Percentiles rank a stretch among this genome's conserved stretches.
phyloP scores from a whole-genome alignment of 2,329 filamentous ascomycete genomes.

The Colletotrichum agaves region DNA sequence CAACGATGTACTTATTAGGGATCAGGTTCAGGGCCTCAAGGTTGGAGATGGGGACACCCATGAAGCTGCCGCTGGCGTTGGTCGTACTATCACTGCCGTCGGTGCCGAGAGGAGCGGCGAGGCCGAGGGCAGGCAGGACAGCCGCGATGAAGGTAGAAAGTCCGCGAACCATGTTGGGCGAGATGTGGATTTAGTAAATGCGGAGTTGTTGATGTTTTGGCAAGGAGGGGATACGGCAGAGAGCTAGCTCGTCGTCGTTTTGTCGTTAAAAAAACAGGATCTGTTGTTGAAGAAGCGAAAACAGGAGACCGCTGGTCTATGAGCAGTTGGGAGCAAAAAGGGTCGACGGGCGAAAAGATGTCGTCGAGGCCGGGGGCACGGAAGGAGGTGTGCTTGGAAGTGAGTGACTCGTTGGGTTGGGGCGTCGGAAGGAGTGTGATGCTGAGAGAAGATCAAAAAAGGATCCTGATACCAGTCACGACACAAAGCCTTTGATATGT shows the following conservation, averaged over 20 bases:
- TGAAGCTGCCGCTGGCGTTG: slow-evolving; percentile 43
- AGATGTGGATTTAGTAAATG: slow-evolving; percentile 18
- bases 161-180: slow-evolving; percentile 41
- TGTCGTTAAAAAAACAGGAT: slow-evolving; percentile 13
- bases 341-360: slow-evolving; percentile 23
- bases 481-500: slow-evolving; percentile 30
- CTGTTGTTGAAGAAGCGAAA: slow-evolving; percentile 28
- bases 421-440: slow-evolving; percentile 26
- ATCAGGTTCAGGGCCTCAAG: slow-evolving; percentile 59
- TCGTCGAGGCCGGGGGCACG: slow-evolving; percentile 26
- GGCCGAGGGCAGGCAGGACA: slow-evolving; percentile 38
- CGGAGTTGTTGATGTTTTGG: slow-evolving; percentile 19
- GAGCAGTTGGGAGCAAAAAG: not conserved
- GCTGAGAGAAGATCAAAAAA: slow-evolving; percentile 23
- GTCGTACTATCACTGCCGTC: slow-evolving; percentile 37
- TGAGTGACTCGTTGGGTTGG: slow-evolving; percentile 22
- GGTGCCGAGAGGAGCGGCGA: slow-evolving; percentile 41
- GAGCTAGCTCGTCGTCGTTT: slow-evolving; percentile 37
- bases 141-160: slow-evolving; percentile 40
- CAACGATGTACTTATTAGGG: slow-evolving; percentile 70
- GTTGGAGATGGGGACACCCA: slow-evolving; percentile 62
- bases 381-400: slow-evolving; percentile 21
- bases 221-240: slow-evolving; percentile 34
- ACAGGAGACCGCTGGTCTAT: slow-evolving; percentile 36
- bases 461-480: slow-evolving; percentile 36